Evolutionary conservation across 345 rosid genomes (phyloP).

Genomic region (Odontarrhena argentea): DNA sequence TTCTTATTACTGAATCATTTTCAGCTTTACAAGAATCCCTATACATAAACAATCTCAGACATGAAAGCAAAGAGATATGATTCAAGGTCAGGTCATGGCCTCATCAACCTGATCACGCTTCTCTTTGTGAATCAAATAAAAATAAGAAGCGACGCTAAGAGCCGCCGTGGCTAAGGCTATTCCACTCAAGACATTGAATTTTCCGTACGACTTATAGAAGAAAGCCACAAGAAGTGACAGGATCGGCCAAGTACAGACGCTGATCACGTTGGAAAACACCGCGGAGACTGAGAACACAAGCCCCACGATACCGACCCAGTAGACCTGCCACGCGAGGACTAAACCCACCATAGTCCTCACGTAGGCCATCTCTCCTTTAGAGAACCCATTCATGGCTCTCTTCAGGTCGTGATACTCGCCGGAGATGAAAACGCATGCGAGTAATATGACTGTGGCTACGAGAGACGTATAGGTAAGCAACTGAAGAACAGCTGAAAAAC

Average conservation of each 20-base stretch:
- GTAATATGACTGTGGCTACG: neutral
- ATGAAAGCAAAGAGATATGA: too few relatives aligned
- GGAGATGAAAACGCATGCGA: neutral
- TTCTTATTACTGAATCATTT: too few relatives aligned
- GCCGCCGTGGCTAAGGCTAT: conserved; percentile 6
- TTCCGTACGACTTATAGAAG: neutral
- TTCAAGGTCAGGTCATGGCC: neutral
- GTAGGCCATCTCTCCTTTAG: neutral
- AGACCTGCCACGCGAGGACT: conserved; percentile 16
- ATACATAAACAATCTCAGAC: too few relatives aligned
- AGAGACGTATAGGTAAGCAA: conserved; percentile 2
- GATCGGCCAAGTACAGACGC: conserved; percentile 16
- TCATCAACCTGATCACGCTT: neutral
- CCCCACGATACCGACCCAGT: conserved; percentile 22
- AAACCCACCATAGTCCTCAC: conserved; percentile 13
- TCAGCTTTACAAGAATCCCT: too few relatives aligned
- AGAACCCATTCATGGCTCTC: conserved; percentile 1
- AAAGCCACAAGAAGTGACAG: neutral
- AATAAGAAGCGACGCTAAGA: neutral
- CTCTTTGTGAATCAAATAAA: neutral
- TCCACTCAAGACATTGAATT: neutral
- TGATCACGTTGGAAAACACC: conserved; percentile 20
- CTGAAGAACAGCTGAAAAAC: conserved; percentile 4
- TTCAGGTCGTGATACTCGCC: neutral
- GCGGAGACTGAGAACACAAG: neutral